A percentile compares a stretch with the other conserved stretches of the same genome.
These are phyloP conservation scores for Lactifluus pinguis DNA, from an alignment of 768 basidiomycete genomes.

Conservation along the genomic window DNA sequence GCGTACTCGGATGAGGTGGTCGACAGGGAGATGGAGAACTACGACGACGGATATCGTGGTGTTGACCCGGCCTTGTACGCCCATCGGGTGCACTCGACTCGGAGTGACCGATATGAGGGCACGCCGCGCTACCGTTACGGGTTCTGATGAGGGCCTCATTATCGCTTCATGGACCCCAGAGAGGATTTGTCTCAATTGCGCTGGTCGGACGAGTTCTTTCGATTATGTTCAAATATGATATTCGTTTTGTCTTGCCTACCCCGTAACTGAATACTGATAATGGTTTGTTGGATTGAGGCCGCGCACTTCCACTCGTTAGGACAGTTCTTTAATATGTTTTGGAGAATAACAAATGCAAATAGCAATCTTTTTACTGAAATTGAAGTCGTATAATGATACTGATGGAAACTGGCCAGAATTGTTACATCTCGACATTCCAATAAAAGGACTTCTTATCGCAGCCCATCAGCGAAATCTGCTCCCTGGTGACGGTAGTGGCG, in stretches of 20 bases:
- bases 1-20: neutral
- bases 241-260: neutral
- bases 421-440: neutral
- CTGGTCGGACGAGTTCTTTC: neutral
- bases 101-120: neutral
- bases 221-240: neutral
- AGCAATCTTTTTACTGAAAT: too few species aligned
- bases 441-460: too few species aligned
- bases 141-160: neutral
- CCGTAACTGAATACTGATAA: neutral
- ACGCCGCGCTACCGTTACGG: neutral
- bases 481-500: too few species aligned
- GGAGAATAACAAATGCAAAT: too few species aligned
- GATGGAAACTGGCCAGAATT: neutral
- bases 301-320: too few species aligned
- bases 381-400: too few species aligned
- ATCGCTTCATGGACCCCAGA: too few species aligned
- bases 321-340: neutral
- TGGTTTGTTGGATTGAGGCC: neutral
- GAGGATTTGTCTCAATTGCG: neutral
- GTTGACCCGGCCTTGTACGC: neutral
- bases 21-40: neutral
- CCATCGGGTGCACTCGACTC: neutral
- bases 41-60: slow-evolving; percentile 1
- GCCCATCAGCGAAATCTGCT: too few species aligned